A percentile compares a stretch with the other conserved stretches of the same genome.
These are phyloP conservation scores for Jatropha multifida DNA, from an alignment of 441 rosid genomes.

Conservation along the genomic window DNA sequence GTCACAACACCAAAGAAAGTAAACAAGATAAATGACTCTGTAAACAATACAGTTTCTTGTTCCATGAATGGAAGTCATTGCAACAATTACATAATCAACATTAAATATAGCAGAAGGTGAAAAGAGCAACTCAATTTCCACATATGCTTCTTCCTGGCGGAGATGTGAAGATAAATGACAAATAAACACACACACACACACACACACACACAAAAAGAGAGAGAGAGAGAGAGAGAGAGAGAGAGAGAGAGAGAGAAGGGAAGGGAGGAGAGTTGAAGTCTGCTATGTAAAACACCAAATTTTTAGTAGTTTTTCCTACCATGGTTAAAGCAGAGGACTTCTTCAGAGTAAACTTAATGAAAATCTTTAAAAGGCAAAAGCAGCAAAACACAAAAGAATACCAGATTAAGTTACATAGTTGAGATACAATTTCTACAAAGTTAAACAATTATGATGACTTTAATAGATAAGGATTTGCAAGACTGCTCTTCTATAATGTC, in stretches of 20 bases:
- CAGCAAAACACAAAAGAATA: not conserved
- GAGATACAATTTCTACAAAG: constrained; percentile 1
- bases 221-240: not conserved
- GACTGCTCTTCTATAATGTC: not conserved
- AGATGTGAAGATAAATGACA: constrained; percentile 3
- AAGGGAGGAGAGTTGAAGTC: not conserved
- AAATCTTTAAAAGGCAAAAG: not conserved
- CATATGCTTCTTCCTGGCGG: not conserved
- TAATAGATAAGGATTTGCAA: constrained; percentile 13
- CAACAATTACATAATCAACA: constrained; percentile 1
- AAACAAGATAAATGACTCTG: constrained; percentile 13
- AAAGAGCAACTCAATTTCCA: not conserved
- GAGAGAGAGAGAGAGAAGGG: not conserved
- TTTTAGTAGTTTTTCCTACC: not conserved
- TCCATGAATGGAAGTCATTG: not conserved
- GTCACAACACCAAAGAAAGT: constrained; percentile 20
- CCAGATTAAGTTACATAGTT: not conserved
- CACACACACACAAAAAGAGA: not conserved
- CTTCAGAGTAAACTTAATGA: not conserved
- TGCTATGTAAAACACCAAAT: not conserved
- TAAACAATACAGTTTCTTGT: constrained; percentile 1
- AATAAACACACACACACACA: too few relatives aligned
- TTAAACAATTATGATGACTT: not conserved
- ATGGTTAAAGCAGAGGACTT: not conserved
- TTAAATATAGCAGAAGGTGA: not conserved